These are phyloP conservation scores for Pseudogymnoascus sp. DNA, from an alignment of 2,329 filamentous ascomycete genomes.

Conservation along the genomic window DNA sequence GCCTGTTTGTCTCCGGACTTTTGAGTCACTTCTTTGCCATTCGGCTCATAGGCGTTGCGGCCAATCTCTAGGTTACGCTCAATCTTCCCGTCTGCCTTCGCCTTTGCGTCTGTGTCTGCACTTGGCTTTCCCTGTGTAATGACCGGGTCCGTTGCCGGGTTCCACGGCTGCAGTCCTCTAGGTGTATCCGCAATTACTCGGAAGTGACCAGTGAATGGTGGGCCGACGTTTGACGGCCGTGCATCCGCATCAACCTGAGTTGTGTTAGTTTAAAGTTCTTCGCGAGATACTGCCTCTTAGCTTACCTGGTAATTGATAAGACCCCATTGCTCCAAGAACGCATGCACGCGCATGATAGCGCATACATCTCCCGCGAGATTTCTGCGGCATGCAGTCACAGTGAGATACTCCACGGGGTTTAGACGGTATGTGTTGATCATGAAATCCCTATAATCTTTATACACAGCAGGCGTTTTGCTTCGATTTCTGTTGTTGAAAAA, in stretches of 20 bases:
- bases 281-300: not conserved
- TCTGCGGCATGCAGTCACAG: slow-evolving; percentile 88
- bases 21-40: slow-evolving; percentile 70
- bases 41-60: slow-evolving; percentile 91
- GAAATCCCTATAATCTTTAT: slow-evolving; percentile 98
- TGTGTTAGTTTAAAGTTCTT: slow-evolving; percentile 27
- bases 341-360: slow-evolving; percentile 97
- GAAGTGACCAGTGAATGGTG: slow-evolving; percentile 96
- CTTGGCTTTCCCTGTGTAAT: slow-evolving; percentile 56
- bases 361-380: slow-evolving; percentile 97
- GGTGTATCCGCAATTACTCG: slow-evolving; percentile 93
- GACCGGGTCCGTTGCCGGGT: slow-evolving; percentile 74
- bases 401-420: slow-evolving; percentile 93
- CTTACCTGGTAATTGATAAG: slow-evolving; percentile 96
- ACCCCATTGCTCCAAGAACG: slow-evolving; percentile 97
- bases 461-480: slow-evolving; percentile 94
- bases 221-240: slow-evolving; percentile 88
- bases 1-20: slow-evolving; percentile 62
- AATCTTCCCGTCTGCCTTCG: slow-evolving; percentile 59
- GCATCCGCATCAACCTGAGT: slow-evolving; percentile 88
- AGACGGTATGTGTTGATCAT: slow-evolving; percentile 99
- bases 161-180: slow-evolving; percentile 88
- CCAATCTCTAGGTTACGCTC: slow-evolving; percentile 90
- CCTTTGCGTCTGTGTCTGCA: slow-evolving; percentile 44
- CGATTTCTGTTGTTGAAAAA: slow-evolving; percentile 98